Conservation (phyloP, 2,329 filamentous ascomycete genomes). For the Fusarium brevicatenulatum region DNA sequence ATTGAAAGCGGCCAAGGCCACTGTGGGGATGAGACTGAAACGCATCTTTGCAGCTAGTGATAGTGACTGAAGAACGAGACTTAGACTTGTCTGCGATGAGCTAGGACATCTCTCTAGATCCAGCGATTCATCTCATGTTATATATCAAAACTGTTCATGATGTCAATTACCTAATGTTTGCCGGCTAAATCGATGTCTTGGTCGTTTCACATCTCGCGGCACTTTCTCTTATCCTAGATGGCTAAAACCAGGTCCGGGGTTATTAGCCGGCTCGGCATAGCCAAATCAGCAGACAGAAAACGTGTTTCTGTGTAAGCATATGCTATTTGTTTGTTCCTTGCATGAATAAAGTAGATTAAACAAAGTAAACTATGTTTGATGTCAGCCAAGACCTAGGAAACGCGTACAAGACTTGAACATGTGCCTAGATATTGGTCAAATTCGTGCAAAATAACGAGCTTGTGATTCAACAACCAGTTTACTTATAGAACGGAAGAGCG, state of each 20-base stretch:
- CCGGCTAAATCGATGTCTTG: slow-evolving; percentile 3
- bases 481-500: fast-evolving
- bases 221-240: neutral
- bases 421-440: neutral
- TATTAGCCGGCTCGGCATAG: slow-evolving; percentile 14
- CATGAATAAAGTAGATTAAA: neutral
- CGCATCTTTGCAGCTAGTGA: slow-evolving; percentile 6
- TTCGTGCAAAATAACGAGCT: neutral
- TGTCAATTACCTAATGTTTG: neutral
- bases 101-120: fast-evolving
- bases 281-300: neutral
- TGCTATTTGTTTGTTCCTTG: neutral
- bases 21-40: slow-evolving; percentile 8
- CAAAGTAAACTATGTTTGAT: neutral
- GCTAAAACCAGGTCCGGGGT: neutral
- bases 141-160: neutral
- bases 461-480: no score
- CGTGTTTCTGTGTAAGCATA: neutral
- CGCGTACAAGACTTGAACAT: neutral
- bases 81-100: neutral
- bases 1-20: slow-evolving; percentile 6
- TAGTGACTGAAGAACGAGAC: neutral
- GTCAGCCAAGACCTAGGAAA: neutral
- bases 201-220: neutral
- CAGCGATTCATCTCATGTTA: neutral